phyloP scores from a whole-genome alignment of 73 alveolate genomes.

The Symbiodinium pilosum region DNA sequence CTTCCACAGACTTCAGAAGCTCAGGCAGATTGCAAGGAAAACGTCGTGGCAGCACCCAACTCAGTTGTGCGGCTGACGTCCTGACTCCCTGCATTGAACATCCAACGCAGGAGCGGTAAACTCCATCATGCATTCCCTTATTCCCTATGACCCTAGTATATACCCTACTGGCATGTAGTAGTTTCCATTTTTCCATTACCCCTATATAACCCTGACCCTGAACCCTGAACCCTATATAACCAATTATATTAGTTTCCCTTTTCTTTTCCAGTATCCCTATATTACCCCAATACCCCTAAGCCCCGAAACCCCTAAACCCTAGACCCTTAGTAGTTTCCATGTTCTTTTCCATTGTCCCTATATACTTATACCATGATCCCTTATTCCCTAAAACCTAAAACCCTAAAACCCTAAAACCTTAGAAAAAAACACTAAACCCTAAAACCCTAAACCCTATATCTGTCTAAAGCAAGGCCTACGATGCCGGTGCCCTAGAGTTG shows the following conservation, averaged over 20 bases:
- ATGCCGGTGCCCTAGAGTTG: constrained; percentile 67
- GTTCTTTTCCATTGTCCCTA: background rate
- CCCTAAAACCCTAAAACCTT: background rate
- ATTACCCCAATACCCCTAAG: too few relatives aligned
- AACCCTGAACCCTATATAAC: too few relatives aligned
- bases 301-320: too few relatives aligned
- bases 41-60: constrained; percentile 26
- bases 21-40: constrained; percentile 71
- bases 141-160: background rate
- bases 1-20: background rate
- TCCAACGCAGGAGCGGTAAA: background rate
- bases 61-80: background rate
- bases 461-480: constrained; percentile 13
- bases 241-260: too few relatives aligned
- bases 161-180: too few relatives aligned
- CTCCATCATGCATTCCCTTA: background rate
- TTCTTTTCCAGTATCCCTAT: too few relatives aligned
- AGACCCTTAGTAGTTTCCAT: too few relatives aligned
- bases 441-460: background rate
- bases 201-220: too few relatives aligned
- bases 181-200: too few relatives aligned
- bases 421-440: too few relatives aligned
- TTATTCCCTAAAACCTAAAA: too few relatives aligned
- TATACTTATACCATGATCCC: too few relatives aligned
- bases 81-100: background rate